These are phyloP conservation scores for Trichoderma pleuroti DNA, from an alignment of 2,329 filamentous ascomycete species.

Conservation along the genomic window DNA sequence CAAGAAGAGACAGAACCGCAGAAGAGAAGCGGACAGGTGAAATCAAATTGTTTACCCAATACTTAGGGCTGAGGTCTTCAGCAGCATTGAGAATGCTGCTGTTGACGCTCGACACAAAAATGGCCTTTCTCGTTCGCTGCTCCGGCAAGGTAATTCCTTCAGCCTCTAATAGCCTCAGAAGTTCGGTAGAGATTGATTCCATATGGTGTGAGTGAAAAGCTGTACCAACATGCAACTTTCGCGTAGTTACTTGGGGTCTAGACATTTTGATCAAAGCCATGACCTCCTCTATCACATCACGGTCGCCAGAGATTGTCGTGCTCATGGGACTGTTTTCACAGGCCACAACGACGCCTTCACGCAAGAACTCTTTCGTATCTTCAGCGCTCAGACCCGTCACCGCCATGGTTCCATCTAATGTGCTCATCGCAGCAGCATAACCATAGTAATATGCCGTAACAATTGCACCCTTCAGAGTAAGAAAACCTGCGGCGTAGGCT, in stretches of 20 bases:
- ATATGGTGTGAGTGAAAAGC: constrained; percentile 34
- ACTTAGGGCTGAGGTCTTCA: constrained; percentile 16
- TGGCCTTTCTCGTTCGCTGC: not conserved
- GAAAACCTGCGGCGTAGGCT: constrained; percentile 27
- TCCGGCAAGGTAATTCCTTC: not conserved
- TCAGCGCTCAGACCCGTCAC: constrained; percentile 26
- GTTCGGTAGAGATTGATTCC: constrained; percentile 22
- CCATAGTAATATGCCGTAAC: constrained; percentile 33
- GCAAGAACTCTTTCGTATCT: not conserved
- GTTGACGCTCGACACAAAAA: constrained; percentile 1
- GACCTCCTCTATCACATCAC: constrained; percentile 25
- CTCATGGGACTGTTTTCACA: constrained; percentile 33
- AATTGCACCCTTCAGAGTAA: constrained; percentile 27
- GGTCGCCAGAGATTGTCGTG: constrained; percentile 34
- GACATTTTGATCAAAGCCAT: constrained; percentile 2
- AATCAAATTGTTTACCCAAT: constrained; percentile 29
- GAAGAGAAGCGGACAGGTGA: constrained; percentile 25
- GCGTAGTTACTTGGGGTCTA: constrained; percentile 20
- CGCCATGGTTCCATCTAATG: constrained; percentile 28
- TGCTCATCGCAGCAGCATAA: constrained; percentile 16
- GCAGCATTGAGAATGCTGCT: not conserved
- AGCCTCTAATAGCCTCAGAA: not conserved
- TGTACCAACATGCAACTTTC: constrained; percentile 20
- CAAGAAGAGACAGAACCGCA: constrained; percentile 7
- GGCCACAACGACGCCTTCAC: constrained; percentile 27